phyloP scores from a whole-genome alignment of 192 early-diverging fungal genomes.

The Podila verticillata region DNA sequence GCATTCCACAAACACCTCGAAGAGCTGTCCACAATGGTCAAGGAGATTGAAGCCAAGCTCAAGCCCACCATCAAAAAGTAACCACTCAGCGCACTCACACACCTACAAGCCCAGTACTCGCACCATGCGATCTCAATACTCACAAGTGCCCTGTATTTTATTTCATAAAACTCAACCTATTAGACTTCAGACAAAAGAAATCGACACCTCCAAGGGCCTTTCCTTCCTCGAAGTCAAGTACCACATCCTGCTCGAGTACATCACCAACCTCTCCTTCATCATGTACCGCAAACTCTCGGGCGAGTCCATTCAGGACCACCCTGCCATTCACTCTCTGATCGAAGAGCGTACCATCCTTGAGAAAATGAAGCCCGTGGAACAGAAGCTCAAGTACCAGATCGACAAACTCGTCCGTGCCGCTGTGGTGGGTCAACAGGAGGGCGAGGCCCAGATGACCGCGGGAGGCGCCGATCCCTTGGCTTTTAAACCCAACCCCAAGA shows the following conservation, averaged over 20 bases:
- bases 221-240: slow-evolving; percentile 93
- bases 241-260: slow-evolving; percentile 87
- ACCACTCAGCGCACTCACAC: neutral
- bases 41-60: slow-evolving; percentile 54
- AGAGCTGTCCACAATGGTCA: slow-evolving; percentile 55
- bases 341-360: slow-evolving; percentile 90
- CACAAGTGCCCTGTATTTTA: neutral
- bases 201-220: slow-evolving; percentile 81
- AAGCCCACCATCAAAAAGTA: slow-evolving; percentile 58
- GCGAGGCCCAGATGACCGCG: slow-evolving; percentile 24
- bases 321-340: slow-evolving; percentile 72
- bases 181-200: slow-evolving; percentile 62
- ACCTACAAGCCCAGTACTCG: neutral
- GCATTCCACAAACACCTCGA: slow-evolving; percentile 50
- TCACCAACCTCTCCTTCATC: slow-evolving; percentile 80
- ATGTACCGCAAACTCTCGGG: slow-evolving; percentile 85
- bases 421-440: slow-evolving; percentile 56
- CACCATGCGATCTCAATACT: neutral
- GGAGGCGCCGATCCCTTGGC: slow-evolving; percentile 78
- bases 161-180: neutral
- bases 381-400: slow-evolving; percentile 95
- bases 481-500: slow-evolving; percentile 90
- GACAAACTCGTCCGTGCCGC: slow-evolving; percentile 88
- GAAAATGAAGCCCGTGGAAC: slow-evolving; percentile 93
- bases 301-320: slow-evolving; percentile 66